phyloP scores from a whole-genome alignment of 768 basidiomycete genomes.

The Boletus vermiculosoides region DNA sequence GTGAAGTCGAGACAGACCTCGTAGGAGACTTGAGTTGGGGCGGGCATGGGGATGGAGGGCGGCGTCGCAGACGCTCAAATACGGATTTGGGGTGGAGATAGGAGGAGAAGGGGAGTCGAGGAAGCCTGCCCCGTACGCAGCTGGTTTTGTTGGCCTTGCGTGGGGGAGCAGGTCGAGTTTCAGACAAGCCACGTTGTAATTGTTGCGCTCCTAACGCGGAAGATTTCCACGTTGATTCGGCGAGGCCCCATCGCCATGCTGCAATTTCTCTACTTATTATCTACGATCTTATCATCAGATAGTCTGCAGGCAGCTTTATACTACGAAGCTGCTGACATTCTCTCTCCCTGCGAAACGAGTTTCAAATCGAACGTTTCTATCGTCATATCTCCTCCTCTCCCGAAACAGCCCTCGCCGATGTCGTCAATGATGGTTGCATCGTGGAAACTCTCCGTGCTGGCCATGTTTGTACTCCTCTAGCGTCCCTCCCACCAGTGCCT shows the following conservation, averaged over 20 bases:
- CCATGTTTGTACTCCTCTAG: conserved; percentile 20
- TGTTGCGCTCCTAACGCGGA: conserved; percentile 33
- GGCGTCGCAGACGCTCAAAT: conserved; percentile 37
- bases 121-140: conserved; percentile 24
- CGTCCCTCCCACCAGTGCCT: conserved; percentile 1
- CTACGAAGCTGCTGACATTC: conserved; percentile 29
- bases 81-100: conserved; percentile 15
- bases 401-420: conserved; percentile 29
- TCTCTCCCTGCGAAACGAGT: conserved; percentile 39
- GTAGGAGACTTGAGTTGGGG: conserved; percentile 50
- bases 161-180: conserved; percentile 29
- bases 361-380: conserved; percentile 30
- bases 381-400: too few relatives aligned
- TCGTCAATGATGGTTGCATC: conserved; percentile 41
- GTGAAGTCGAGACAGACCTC: conserved; percentile 68
- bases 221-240: conserved; percentile 28
- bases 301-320: conserved; percentile 30
- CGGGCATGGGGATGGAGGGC: conserved; percentile 47
- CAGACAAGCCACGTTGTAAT: conserved; percentile 28
- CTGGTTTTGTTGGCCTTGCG: conserved; percentile 37
- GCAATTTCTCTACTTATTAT: conserved; percentile 18
- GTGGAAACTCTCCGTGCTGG: conserved; percentile 16
- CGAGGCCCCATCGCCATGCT: conserved; percentile 17
- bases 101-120: conserved; percentile 16
- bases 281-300: conserved; percentile 24